Evolutionary conservation across 805 yeast genomes (phyloP).

Genomic region (Lipomyces mesembrius): DNA sequence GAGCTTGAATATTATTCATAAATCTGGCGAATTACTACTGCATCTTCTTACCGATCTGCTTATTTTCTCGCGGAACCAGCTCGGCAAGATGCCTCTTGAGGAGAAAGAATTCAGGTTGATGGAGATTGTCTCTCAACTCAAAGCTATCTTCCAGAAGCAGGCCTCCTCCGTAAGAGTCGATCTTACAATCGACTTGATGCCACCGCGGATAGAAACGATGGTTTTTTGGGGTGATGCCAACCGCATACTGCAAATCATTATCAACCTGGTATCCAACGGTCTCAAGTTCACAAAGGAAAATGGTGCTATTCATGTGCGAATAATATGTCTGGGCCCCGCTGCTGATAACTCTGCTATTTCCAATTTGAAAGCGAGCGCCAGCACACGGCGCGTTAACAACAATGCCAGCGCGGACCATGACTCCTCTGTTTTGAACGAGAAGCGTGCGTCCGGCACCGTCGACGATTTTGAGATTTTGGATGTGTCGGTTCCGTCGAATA

Average conservation of each 20-base stretch:
- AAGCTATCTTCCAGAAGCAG: slow-evolving; percentile 80
- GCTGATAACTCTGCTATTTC: not conserved
- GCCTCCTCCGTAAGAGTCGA: slow-evolving; percentile 78
- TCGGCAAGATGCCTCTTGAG: slow-evolving; percentile 81
- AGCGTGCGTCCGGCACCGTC: not conserved
- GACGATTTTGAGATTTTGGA: not conserved
- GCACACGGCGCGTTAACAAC: not conserved
- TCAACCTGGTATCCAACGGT: slow-evolving; percentile 90
- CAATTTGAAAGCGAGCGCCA: not conserved
- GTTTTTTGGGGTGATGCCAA: slow-evolving; percentile 85
- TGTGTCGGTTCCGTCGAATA: not conserved
- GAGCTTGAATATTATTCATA: slow-evolving; percentile 77
- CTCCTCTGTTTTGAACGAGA: not conserved
- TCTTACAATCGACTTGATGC: slow-evolving; percentile 63
- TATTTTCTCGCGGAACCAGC: slow-evolving; percentile 89
- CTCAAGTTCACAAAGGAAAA: slow-evolving; percentile 85
- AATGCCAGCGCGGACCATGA: not conserved
- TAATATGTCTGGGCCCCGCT: slow-evolving; percentile 59
- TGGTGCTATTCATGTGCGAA: slow-evolving; percentile 43
- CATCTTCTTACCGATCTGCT: slow-evolving; percentile 89
- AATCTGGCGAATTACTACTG: slow-evolving; percentile 87
- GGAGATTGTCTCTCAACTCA: slow-evolving; percentile 83
- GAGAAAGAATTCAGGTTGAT: slow-evolving; percentile 75
- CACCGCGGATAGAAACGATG: slow-evolving; percentile 57
- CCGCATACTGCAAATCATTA: slow-evolving; percentile 85